A percentile compares a stretch with the other conserved stretches of the same genome.
Evolutionary conservation across 805 yeast genomes (phyloP).

Genomic region (Sugiyamaella boreocaroliniensis): DNA sequence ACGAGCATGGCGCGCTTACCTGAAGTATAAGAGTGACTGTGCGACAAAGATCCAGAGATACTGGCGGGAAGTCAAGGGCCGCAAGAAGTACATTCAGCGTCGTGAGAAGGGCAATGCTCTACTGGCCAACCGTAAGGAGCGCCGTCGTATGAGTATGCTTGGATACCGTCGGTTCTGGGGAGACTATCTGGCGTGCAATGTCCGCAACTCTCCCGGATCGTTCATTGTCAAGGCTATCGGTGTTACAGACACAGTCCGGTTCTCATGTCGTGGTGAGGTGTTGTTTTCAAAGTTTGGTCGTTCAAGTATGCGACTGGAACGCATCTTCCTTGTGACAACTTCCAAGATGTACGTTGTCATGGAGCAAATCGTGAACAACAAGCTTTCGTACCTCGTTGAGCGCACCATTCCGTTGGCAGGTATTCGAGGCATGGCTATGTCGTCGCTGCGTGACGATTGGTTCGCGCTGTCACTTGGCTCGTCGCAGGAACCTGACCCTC

Average conservation of each 20-base stretch:
- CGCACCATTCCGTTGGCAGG: conserved; percentile 51
- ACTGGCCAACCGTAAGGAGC: conserved; percentile 71
- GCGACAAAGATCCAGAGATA: conserved; percentile 75
- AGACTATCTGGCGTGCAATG: conserved; percentile 86
- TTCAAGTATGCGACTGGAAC: conserved; percentile 70
- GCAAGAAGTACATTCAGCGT: conserved; percentile 74
- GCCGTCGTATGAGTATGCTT: conserved; percentile 78
- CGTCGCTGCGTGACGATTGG: conserved; percentile 89
- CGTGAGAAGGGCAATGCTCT: conserved; percentile 77
- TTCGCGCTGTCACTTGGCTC: conserved; percentile 58
- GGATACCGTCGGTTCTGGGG: conserved; percentile 90
- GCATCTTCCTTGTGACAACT: conserved; percentile 65
- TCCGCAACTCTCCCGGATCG: conserved; percentile 66
- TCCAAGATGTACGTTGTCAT: conserved; percentile 61
- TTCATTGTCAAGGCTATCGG: conserved; percentile 65
- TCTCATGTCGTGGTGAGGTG: conserved; percentile 76
- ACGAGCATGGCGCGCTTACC: conserved; percentile 88
- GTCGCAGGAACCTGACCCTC: conserved; percentile 61
- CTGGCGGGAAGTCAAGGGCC: conserved; percentile 74
- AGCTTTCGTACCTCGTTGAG: conserved; percentile 56
- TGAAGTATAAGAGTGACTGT: conserved; percentile 75
- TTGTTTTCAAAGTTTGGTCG: conserved; percentile 85
- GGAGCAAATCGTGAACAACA: conserved; percentile 60
- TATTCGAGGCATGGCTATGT: conserved; percentile 59
- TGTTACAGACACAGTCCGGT: conserved; percentile 59